A percentile compares a stretch with the other conserved stretches of the same genome.
Conservation (phyloP, 2,329 filamentous ascomycete genomes). For the Aspergillus caelatus region DNA sequence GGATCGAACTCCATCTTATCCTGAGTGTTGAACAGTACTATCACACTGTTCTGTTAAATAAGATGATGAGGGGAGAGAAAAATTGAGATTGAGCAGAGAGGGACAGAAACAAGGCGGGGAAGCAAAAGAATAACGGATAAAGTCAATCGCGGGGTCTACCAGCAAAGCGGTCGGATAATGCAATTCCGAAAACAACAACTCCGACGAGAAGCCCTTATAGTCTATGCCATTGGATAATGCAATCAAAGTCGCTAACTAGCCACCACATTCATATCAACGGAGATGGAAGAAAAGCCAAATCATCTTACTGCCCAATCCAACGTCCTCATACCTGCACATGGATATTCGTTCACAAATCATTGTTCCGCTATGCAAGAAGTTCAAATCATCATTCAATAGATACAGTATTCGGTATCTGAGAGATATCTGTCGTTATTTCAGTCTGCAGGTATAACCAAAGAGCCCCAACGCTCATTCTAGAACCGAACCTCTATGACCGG, state of each 20-base stretch:
- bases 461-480: constrained; percentile 2
- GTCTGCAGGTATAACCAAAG: constrained; percentile 4
- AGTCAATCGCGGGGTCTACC: constrained; percentile 10
- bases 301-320: constrained; percentile 3
- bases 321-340: not conserved
- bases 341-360: constrained; percentile 7
- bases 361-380: constrained; percentile 28
- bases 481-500: constrained; percentile 12
- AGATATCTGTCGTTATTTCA: not conserved
- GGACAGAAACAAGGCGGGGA: not conserved
- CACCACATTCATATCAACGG: not conserved
- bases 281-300: not conserved
- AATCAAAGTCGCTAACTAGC: not conserved
- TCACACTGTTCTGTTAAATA: not conserved
- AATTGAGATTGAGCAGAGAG: not conserved
- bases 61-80: not conserved
- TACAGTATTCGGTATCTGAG: constrained; percentile 16
- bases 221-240: not conserved
- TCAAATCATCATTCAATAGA: constrained; percentile 24
- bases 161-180: not conserved
- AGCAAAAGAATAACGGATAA: not conserved
- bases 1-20: constrained; percentile 71
- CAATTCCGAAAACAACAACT: not conserved
- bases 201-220: not conserved
- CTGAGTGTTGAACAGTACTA: not conserved